Percentiles rank a stretch among this genome's conserved stretches.
Evolutionary conservation across 2,329 filamentous ascomycete species (phyloP).

Genomic region (Fonsecaea erecta): DNA sequence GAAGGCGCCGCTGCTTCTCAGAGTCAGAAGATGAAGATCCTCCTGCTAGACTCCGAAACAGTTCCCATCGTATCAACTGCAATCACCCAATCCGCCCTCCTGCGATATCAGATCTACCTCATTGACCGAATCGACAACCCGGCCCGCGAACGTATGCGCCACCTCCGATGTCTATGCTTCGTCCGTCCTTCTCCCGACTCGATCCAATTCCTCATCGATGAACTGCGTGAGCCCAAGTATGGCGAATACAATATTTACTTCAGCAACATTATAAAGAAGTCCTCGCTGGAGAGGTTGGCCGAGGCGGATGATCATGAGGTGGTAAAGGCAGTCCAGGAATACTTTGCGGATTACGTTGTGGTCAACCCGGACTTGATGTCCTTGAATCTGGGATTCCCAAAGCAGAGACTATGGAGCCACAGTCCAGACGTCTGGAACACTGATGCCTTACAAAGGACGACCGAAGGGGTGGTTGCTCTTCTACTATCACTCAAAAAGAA

Average conservation of each 20-base stretch:
- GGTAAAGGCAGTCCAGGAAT: conserved; percentile 89
- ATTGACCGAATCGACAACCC: conserved; percentile 93
- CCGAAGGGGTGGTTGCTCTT: conserved; percentile 83
- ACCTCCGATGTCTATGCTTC: conserved; percentile 90
- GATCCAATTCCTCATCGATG: conserved; percentile 91
- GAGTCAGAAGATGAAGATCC: conserved; percentile 95
- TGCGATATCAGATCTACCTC: conserved; percentile 97
- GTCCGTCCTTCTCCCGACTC: conserved; percentile 90
- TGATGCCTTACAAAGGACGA: conserved; percentile 81
- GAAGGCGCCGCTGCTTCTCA: conserved; percentile 67
- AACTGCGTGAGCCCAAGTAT: conserved; percentile 93
- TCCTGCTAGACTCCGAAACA: conserved; percentile 91
- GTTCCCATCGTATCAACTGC: conserved; percentile 92
- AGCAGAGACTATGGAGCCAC: conserved; percentile 77
- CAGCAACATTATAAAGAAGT: conserved; percentile 97
- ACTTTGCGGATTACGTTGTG: conserved; percentile 94
- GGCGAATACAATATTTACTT: conserved; percentile 98
- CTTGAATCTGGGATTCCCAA: conserved; percentile 72
- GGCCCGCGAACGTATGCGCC: conserved; percentile 94
- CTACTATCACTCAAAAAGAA: conserved; percentile 94
- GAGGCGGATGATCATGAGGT: conserved; percentile 98
- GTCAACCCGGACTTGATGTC: conserved; percentile 94
- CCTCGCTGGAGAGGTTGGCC: conserved; percentile 86
- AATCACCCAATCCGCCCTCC: conserved; percentile 89
- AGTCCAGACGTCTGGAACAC: conserved; percentile 88